Evolutionary conservation across 2,329 filamentous ascomycete species (phyloP), one percentile per base, ranked within the genome.

Genomic region (Fusarium sp.): DNA sequence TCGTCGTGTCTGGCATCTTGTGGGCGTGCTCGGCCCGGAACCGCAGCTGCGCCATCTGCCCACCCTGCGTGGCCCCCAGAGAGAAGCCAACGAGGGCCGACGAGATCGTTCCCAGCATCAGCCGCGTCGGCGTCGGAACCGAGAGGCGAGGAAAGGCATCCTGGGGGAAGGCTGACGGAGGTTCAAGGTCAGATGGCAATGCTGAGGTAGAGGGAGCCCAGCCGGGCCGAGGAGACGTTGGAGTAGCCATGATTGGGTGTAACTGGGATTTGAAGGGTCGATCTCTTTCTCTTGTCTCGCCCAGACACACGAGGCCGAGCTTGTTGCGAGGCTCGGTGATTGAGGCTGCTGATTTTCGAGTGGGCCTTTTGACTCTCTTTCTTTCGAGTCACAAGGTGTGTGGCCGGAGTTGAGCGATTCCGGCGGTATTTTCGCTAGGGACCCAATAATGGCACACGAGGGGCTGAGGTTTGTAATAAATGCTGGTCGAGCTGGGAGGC

Each of bases 11-110:
- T 18, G 96, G 96, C 67, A 97, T 89, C 71, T 95, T 92, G 83
- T 99, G 96, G 1, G 96, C 93, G 77, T 99, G 97, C 81, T 99
- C 96, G 65, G 96, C 96, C 60, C 95, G 91, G 82, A 97, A 99
- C 38, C 91, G 91, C 62, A 97, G 85, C 56, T 91, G 90, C 1
- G 92, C 88, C 77, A 87, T 89, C 75, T 89, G 89, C 63, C 89
- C 90, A 23, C 93, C 93, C 61, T 93, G 88, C 6, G 88, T 84
- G 16, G 90, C 82, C 25, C 93, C 94, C 11, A 97, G 83, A 1
- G 82, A 82, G 76, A 92, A 84, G 58, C 93, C 93, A n/a, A 90
- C 82, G 4, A 87, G 73, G 71, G 92, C 91, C 6, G 90, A 89
- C 25, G 89, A 81, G 10, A 85, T 67, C 3, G 88, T 84, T 11